Evolutionary conservation across 495 filamentous ascomycete species (phyloP).

Genomic region (Penicillium cataractarum): DNA sequence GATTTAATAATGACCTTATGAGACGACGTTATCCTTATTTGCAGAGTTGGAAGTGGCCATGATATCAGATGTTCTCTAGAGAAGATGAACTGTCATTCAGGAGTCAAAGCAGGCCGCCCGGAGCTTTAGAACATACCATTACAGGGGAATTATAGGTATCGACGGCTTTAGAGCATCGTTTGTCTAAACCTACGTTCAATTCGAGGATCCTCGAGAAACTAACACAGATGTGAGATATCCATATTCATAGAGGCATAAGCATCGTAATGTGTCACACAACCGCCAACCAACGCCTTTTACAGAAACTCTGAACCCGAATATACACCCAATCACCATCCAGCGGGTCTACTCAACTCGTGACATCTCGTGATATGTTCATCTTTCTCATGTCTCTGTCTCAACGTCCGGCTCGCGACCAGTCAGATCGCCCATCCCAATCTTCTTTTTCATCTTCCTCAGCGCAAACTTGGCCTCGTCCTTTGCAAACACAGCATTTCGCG

Average conservation of each 20-base stretch:
- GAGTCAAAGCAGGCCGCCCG: background rate
- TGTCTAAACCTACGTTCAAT: background rate
- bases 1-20: background rate
- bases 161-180: background rate
- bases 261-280: slow-evolving; percentile 3
- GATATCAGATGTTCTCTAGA: background rate
- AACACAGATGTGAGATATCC: background rate
- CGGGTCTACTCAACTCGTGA: background rate
- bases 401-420: slow-evolving; percentile 55
- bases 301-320: background rate
- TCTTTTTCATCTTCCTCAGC: slow-evolving; percentile 50
- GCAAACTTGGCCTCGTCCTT: slow-evolving; percentile 56
- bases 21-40: background rate
- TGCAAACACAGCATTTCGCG: slow-evolving; percentile 53
- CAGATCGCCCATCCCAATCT: slow-evolving; percentile 48
- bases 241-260: background rate
- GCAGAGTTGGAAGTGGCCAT: background rate
- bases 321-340: background rate
- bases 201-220: too few species aligned
- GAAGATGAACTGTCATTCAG: background rate
- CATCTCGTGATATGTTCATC: background rate
- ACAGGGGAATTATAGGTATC: background rate
- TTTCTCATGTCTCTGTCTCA: slow-evolving; percentile 53
- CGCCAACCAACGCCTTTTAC: background rate
- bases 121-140: background rate